Evolutionary conservation across 352 stramenopile species (phyloP).

Genomic region (Pythium apleroticum): DNA sequence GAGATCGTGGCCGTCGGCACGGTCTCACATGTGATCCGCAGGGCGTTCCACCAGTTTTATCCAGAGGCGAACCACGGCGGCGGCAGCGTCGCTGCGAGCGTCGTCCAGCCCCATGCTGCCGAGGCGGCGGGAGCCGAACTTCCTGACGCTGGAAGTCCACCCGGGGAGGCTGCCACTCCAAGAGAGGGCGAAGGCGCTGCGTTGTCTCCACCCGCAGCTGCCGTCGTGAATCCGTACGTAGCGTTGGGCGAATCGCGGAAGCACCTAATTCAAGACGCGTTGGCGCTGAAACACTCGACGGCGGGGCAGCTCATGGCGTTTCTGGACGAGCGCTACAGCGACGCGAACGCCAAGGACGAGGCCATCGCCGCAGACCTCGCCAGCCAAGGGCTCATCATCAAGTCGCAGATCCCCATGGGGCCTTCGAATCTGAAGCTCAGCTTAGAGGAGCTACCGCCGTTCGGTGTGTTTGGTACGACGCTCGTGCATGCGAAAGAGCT

Average conservation of each 20-base stretch:
- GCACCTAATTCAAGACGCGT: slow-evolving; percentile 33
- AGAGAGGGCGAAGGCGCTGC: background rate
- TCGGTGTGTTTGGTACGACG: slow-evolving; percentile 43
- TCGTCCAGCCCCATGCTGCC: too few relatives aligned
- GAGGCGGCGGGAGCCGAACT: background rate
- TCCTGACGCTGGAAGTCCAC: background rate
- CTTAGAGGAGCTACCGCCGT: slow-evolving; percentile 36
- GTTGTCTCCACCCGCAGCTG: background rate
- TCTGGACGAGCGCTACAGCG: slow-evolving; percentile 44
- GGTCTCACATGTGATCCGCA: slow-evolving; percentile 68
- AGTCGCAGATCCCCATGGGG: slow-evolving; percentile 72
- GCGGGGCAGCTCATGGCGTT: slow-evolving; percentile 44
- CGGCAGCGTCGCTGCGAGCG: background rate
- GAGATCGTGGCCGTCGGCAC: slow-evolving; percentile 73
- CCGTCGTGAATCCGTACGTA: slow-evolving; percentile 31
- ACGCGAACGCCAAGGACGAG: slow-evolving; percentile 45
- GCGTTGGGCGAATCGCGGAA: slow-evolving; percentile 38
- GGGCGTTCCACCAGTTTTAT: slow-evolving; percentile 72
- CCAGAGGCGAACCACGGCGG: background rate
- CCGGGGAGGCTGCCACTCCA: background rate
- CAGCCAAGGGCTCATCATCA: slow-evolving; percentile 58
- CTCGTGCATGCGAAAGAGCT: slow-evolving; percentile 60
- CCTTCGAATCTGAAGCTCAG: slow-evolving; percentile 57
- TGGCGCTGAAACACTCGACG: slow-evolving; percentile 33
- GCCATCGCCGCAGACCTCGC: slow-evolving; percentile 45